phyloP scores from a whole-genome alignment of 257 asterid genomes.

The Primulina huaijiensis region DNA sequence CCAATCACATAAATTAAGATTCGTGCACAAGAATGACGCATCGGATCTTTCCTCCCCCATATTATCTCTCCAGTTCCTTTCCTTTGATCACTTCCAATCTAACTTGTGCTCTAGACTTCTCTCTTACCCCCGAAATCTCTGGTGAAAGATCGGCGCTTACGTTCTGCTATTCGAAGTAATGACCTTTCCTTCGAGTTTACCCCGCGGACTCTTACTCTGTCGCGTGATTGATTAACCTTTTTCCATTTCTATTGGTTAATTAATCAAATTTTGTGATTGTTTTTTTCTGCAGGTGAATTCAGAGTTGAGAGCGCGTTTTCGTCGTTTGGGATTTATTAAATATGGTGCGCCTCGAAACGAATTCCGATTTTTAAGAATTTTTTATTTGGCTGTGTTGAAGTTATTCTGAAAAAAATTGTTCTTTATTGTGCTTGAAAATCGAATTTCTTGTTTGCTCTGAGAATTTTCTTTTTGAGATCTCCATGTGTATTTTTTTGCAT shows the following conservation, averaged over 20 bases:
- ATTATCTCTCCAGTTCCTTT: constrained; percentile 24
- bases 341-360: constrained; percentile 31
- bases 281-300: constrained; percentile 24
- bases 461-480: neutral
- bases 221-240: neutral
- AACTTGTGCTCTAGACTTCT: constrained; percentile 13
- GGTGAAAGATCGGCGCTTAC: constrained; percentile 21
- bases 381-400: neutral
- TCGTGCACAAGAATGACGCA: constrained; percentile 41
- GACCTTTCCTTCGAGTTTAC: neutral
- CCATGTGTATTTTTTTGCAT: constrained; percentile 9
- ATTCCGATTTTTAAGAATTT: neutral
- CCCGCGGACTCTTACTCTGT: neutral
- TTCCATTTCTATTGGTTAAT: neutral
- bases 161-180: constrained; percentile 19
- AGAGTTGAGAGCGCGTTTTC: constrained; percentile 19
- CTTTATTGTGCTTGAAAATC: neutral
- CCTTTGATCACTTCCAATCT: constrained; percentile 20
- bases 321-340: constrained; percentile 22
- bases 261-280: neutral
- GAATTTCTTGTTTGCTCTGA: neutral
- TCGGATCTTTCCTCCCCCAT: constrained; percentile 33
- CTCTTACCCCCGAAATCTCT: constrained; percentile 16
- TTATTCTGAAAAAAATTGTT: neutral
- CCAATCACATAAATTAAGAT: neutral